Conservation (phyloP, 208 protist genomes). For the Leishmania braziliensis region DNA sequence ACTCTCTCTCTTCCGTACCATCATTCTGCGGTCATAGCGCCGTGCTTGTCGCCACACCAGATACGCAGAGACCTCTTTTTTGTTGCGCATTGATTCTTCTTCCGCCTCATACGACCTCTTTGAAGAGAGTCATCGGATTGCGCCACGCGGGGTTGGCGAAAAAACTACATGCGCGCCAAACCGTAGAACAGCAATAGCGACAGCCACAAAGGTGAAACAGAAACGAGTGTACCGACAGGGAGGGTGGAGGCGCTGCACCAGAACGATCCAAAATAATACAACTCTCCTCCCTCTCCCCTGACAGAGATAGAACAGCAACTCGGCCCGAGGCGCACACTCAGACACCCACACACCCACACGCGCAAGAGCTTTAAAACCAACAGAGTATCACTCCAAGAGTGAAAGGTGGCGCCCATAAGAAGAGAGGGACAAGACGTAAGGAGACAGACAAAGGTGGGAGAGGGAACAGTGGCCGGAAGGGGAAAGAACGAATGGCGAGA, state of each 20-base stretch:
- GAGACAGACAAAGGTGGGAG: not conserved
- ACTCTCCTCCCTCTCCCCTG: not conserved
- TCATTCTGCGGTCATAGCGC: not conserved
- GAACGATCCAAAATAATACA: not conserved
- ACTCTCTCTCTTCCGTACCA: not conserved
- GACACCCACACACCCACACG: not conserved
- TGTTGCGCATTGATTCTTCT: not conserved
- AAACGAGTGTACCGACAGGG: not conserved
- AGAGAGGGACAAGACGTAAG: not conserved
- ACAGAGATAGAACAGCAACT: not conserved
- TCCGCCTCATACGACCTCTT: not conserved
- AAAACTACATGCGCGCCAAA: not conserved
- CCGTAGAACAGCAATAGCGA: not conserved
- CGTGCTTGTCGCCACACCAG: not conserved
- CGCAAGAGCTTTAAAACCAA: not conserved
- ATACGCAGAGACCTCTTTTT: not conserved
- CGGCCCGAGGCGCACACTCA: not conserved
- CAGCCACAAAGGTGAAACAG: not conserved
- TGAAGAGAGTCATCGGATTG: not conserved
- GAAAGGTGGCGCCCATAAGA: not conserved
- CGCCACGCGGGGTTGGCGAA: not conserved
- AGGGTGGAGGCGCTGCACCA: not conserved
- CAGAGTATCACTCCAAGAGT: not conserved
- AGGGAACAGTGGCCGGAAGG: not conserved
- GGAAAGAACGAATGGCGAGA: conserved; percentile 14